Evolutionary conservation across 495 filamentous ascomycete species (phyloP).

Genomic region (Xylaria acuta): DNA sequence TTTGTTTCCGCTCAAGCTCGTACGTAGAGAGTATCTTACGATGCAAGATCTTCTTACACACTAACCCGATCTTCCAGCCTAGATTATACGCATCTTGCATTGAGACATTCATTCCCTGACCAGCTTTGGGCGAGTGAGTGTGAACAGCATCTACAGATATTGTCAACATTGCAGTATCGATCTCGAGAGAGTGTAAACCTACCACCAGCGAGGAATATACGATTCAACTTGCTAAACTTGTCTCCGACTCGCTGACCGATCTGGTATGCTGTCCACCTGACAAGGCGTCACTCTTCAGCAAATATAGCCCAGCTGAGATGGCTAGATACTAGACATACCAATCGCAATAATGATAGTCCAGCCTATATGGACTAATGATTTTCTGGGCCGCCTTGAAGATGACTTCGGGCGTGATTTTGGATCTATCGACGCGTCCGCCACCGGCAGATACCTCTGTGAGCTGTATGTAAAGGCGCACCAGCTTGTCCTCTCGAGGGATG

Average conservation of each 20-base stretch:
- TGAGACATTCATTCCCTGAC: constrained; percentile 77
- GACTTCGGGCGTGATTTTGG: constrained; percentile 62
- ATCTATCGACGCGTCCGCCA: constrained; percentile 51
- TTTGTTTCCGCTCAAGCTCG: constrained; percentile 67
- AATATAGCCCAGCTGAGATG: not conserved
- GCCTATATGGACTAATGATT: constrained; percentile 66
- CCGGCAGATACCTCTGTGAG: constrained; percentile 59
- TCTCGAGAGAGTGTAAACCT: constrained; percentile 5
- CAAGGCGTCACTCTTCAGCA: not conserved
- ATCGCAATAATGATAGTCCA: constrained; percentile 66
- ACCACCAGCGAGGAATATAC: constrained; percentile 68
- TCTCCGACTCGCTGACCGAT: constrained; percentile 78
- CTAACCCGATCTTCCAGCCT: constrained; percentile 74
- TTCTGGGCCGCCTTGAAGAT: constrained; percentile 65
- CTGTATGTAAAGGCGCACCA: constrained; percentile 73
- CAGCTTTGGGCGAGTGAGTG: constrained; percentile 73
- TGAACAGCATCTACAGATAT: constrained; percentile 59
- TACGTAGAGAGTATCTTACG: constrained; percentile 71
- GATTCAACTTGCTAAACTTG: constrained; percentile 63
- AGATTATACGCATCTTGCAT: constrained; percentile 76
- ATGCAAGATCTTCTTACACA: constrained; percentile 59
- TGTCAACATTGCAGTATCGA: not conserved
- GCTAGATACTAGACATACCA: constrained; percentile 46
- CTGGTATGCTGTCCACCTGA: constrained; percentile 56
- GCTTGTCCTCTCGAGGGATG: constrained; percentile 70